Evolutionary conservation across 2,329 filamentous ascomycete species (phyloP).

Genomic region (Graphilbum sp.): DNA sequence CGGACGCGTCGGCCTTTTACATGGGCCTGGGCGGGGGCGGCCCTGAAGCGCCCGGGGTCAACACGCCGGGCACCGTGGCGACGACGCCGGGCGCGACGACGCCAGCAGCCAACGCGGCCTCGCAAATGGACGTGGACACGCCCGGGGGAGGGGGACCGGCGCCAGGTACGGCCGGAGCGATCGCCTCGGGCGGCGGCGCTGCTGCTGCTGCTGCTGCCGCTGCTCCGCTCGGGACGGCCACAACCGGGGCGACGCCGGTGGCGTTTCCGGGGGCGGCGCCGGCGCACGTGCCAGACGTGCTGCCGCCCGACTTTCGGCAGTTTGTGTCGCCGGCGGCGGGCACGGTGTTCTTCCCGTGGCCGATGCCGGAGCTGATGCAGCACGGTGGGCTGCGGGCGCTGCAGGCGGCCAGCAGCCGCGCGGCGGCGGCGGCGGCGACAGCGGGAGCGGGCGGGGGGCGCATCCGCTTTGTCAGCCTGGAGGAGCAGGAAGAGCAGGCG

Average conservation of each 20-base stretch:
- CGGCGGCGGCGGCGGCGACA: slow-evolving; percentile 32
- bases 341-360: slow-evolving; percentile 61
- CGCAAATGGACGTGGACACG: slow-evolving; percentile 1
- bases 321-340: slow-evolving; percentile 39
- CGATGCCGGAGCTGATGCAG: slow-evolving; percentile 51
- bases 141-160: slow-evolving; percentile 1
- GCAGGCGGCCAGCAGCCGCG: slow-evolving; percentile 22
- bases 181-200: slow-evolving; percentile 1
- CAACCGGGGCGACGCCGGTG: slow-evolving; percentile 8
- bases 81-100: neutral
- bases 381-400: slow-evolving; percentile 49
- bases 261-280: slow-evolving; percentile 13
- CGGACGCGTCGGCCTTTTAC: slow-evolving; percentile 19
- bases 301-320: slow-evolving; percentile 31
- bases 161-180: slow-evolving; percentile 2
- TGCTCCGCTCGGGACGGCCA: neutral
- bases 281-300: slow-evolving; percentile 17
- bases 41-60: neutral
- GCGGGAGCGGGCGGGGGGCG: slow-evolving; percentile 39
- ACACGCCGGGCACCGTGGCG: neutral
- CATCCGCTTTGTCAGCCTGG: slow-evolving; percentile 14
- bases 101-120: neutral
- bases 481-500: slow-evolving; percentile 38
- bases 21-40: neutral
- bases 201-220: neutral